Base-by-base conservation (phyloP, 1,284 basidiomycete genomes). In the Tylopilus sp. region DNA sequence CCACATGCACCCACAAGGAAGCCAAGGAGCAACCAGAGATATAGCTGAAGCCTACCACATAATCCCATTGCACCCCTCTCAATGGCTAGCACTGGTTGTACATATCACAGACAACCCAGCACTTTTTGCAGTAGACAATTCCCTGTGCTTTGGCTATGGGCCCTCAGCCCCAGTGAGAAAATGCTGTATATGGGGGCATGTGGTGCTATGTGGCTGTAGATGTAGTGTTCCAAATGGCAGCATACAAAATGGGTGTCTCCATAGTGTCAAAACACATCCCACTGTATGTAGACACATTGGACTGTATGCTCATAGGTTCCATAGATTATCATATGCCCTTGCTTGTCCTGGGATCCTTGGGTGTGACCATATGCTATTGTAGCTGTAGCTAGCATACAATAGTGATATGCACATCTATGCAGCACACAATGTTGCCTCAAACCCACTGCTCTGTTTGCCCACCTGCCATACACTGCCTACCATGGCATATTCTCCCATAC, bases 81-180 rank as follows among this genome's bases (percentile, higher is more conserved):
- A 68, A 27, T 67, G 69, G 65, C 54, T 53, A 16, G 61, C 62
- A 3, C 54, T 66, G 0, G 34, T 71, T 4, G 21, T 66, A 0
- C 23, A n/a, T 2, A 35, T 58, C 1, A 4, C 37, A 4, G 27
- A 71, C 6, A 6, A 62, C 1, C 53, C 59, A 0, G 13, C 42
- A 12, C 55, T n/a, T 0, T 64, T 64, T 8, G 55, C 41, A 27
- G 62, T 70, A 14, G 64, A 71, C 37, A 71, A 60, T 2, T 42
- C 42, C 5, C 4, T 64, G 13, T 66, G 56, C 9, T 70, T 73
- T 61, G 79, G 83, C 0, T 67, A 77, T 0, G 17, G 72, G 0
- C 78, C 82, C 1, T 76, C 76, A n/a, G n/a, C 37, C 42, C 42
- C 42, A 45, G 42, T 45, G 42, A 45, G 42, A 45, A 45, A 45